phyloP scores from a whole-genome alignment of 2,329 filamentous ascomycete species.

The Periconia digitata region DNA sequence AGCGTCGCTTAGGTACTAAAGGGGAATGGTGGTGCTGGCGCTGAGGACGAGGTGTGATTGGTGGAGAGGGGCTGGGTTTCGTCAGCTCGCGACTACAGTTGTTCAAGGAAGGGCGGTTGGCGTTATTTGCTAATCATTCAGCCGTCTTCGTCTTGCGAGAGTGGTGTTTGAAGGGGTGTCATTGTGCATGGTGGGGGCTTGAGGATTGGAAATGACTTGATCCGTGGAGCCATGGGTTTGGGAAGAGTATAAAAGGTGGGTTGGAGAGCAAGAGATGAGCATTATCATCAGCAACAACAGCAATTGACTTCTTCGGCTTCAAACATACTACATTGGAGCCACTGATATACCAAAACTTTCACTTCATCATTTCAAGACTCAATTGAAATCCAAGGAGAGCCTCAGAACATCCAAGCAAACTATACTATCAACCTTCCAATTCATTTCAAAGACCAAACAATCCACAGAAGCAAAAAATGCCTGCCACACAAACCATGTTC shows the following conservation, averaged over 20 bases:
- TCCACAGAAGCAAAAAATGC: background rate
- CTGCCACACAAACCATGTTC: background rate
- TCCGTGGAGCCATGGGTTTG: no score
- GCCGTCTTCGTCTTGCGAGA: no score
- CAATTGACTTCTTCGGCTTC: background rate
- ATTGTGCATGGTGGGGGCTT: background rate
- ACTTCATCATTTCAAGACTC: no score
- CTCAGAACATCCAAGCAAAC: background rate
- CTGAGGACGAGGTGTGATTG: background rate
- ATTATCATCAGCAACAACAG: background rate
- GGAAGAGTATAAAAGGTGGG: background rate
- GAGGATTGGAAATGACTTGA: no score
- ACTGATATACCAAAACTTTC: no score
- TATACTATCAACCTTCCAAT: background rate
- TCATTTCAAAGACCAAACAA: background rate
- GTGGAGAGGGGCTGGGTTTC: background rate
- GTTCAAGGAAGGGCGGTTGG: no score
- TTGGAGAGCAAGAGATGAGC: background rate
- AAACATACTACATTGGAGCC: no score
- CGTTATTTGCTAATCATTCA: no score
- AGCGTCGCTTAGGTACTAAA: no score
- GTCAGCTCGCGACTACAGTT: background rate
- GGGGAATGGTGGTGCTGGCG: background rate
- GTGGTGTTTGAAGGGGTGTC: background rate
- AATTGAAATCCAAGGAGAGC: no score